These are phyloP conservation scores for Ambrosia hybrid DNA, from an alignment of 140 eudicot species.

Conservation along the genomic window DNA sequence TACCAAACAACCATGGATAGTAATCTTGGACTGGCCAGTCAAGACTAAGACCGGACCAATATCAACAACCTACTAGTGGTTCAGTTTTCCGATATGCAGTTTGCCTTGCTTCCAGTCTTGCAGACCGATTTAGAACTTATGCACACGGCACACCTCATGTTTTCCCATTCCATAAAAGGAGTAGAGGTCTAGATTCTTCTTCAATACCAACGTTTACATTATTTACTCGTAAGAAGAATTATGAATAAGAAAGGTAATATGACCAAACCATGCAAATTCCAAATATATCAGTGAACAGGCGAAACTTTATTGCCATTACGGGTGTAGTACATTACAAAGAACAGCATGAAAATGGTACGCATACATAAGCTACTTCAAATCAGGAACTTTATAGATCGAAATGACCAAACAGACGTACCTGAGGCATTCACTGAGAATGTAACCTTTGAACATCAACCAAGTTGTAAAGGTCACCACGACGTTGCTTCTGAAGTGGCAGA, in stretches of 20 bases:
- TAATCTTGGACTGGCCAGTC: background rate
- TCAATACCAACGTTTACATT: no score
- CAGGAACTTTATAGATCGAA: background rate
- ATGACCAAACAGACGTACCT: constrained; percentile 2
- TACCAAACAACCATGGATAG: no score
- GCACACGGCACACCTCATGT: background rate
- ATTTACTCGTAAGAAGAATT: no score
- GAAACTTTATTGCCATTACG: constrained; percentile 10
- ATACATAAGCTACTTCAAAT: constrained; percentile 8
- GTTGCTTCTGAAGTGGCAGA: constrained; percentile 84
- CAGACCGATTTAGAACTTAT: background rate
- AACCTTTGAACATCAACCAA: constrained; percentile 80
- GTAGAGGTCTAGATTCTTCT: no score
- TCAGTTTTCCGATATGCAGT: background rate
- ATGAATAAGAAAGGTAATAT: background rate
- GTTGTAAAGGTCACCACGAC: constrained; percentile 92
- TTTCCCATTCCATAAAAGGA: no score
- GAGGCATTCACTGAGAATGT: constrained; percentile 36
- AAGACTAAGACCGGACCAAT: background rate
- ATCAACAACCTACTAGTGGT: background rate
- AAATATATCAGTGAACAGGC: background rate
- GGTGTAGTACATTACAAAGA: constrained; percentile 5
- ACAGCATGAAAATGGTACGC: constrained; percentile 2
- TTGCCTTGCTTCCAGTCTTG: background rate
- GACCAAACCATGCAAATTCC: background rate